Conservation (phyloP, 495 filamentous ascomycete genomes). For the Daldinia bambusicola region DNA sequence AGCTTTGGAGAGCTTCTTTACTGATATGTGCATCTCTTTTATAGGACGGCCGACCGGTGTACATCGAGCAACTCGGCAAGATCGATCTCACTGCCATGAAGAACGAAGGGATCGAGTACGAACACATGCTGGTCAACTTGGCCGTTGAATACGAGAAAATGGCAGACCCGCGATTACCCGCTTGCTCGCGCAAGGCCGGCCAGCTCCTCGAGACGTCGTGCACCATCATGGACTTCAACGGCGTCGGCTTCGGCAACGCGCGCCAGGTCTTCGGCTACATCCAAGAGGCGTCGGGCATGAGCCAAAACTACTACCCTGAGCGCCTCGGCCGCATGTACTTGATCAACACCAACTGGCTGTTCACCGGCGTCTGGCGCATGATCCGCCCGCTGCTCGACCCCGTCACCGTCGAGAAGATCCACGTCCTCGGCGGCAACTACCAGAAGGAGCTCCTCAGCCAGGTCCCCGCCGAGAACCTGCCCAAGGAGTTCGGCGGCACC, state of each 20-base stretch:
- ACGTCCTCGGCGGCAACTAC: slow-evolving; percentile 84
- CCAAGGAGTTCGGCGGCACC: slow-evolving; percentile 82
- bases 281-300: slow-evolving; percentile 72
- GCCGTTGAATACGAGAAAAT: slow-evolving; percentile 97
- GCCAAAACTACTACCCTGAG: slow-evolving; percentile 98
- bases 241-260: slow-evolving; percentile 83
- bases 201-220: slow-evolving; percentile 95
- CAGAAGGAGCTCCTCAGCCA: slow-evolving; percentile 83
- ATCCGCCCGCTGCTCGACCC: slow-evolving; percentile 95
- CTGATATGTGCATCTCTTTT: slow-evolving; percentile 13
- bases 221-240: slow-evolving; percentile 96
- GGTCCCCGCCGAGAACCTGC: slow-evolving; percentile 90
- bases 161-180: slow-evolving; percentile 89
- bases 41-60: slow-evolving; percentile 94
- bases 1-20: background rate
- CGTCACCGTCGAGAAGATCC: slow-evolving; percentile 95
- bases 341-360: slow-evolving; percentile 98
- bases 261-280: slow-evolving; percentile 80
- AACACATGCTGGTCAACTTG: slow-evolving; percentile 95
- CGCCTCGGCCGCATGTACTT: slow-evolving; percentile 86
- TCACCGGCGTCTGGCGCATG: slow-evolving; percentile 81
- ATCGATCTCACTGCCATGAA: slow-evolving; percentile 91
- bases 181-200: slow-evolving; percentile 92
- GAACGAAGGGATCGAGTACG: slow-evolving; percentile 84
- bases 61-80: slow-evolving; percentile 95